Evolutionary conservation across 306 rosid species (phyloP).

Genomic region (Leucaena leucocephala): DNA sequence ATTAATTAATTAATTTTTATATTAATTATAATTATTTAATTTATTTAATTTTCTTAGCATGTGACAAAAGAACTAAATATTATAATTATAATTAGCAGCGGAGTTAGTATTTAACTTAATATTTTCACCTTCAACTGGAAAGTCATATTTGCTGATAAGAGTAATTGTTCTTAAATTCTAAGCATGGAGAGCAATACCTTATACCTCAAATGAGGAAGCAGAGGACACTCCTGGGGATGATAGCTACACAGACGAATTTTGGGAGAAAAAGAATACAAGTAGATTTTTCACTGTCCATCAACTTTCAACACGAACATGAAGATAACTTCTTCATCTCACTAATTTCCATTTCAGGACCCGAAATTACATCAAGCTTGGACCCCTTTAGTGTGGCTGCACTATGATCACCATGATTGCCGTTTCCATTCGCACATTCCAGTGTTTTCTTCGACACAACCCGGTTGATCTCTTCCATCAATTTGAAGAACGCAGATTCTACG

Average conservation of each 20-base stretch:
- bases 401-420: slow-evolving; percentile 20
- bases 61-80: too few relatives aligned
- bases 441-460: slow-evolving; percentile 60
- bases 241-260: neutral
- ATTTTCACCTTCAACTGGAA: neutral
- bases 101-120: too few relatives aligned
- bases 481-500: slow-evolving; percentile 70
- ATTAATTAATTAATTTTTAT: too few relatives aligned
- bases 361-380: slow-evolving; percentile 62
- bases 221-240: neutral
- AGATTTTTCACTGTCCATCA: neutral
- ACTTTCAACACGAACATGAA: slow-evolving; percentile 66
- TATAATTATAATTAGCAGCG: too few relatives aligned
- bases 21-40: too few relatives aligned
- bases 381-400: slow-evolving; percentile 49
- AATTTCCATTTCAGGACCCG: slow-evolving; percentile 70
- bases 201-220: neutral
- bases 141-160: neutral
- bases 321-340: slow-evolving; percentile 84
- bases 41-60: too few relatives aligned
- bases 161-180: neutral
- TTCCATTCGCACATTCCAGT: slow-evolving; percentile 49
- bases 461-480: slow-evolving; percentile 62
- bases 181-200: slow-evolving; percentile 5
- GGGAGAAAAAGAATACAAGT: neutral